Conservation (phyloP, 2,329 filamentous ascomycete genomes). For the Paecilomyces fulvus region DNA sequence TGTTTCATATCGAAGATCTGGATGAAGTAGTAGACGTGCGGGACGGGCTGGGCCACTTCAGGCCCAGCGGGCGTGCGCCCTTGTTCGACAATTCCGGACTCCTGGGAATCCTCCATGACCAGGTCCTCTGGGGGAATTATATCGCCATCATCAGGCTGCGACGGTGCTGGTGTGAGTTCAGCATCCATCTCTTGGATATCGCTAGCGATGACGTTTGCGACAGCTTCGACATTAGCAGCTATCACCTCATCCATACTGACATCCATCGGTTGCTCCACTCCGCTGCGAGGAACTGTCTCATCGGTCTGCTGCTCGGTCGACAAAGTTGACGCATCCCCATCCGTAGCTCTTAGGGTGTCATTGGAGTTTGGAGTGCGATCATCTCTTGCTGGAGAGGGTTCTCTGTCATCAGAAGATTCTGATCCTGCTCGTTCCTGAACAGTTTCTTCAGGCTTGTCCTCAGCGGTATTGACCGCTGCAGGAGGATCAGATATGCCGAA, state of each 20-base stretch:
- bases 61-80: slow-evolving; percentile 7
- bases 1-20: slow-evolving; percentile 45
- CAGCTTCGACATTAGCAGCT: slow-evolving; percentile 17
- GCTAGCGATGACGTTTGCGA: slow-evolving; percentile 21
- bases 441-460: slow-evolving; percentile 23
- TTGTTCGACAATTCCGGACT: neutral
- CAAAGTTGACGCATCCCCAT: neutral
- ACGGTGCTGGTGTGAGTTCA: slow-evolving; percentile 6
- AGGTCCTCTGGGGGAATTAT: slow-evolving; percentile 6
- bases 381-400: slow-evolving; percentile 9
- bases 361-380: neutral
- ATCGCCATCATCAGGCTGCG: slow-evolving; percentile 4
- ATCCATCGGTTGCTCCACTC: neutral
- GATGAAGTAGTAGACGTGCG: slow-evolving; percentile 40
- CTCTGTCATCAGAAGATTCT: slow-evolving; percentile 14
- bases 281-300: neutral
- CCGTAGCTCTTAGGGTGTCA: neutral
- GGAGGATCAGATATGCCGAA: slow-evolving; percentile 29
- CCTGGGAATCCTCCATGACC: slow-evolving; percentile 7
- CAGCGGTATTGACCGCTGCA: slow-evolving; percentile 8
- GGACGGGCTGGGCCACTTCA: slow-evolving; percentile 18
- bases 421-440: slow-evolving; percentile 19
- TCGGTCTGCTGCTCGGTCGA: neutral
- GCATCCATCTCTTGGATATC: slow-evolving; percentile 18
- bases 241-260: slow-evolving; percentile 5